Evolutionary conservation across 2,329 filamentous ascomycete species (phyloP).

Genomic region (Alternaria sp.): DNA sequence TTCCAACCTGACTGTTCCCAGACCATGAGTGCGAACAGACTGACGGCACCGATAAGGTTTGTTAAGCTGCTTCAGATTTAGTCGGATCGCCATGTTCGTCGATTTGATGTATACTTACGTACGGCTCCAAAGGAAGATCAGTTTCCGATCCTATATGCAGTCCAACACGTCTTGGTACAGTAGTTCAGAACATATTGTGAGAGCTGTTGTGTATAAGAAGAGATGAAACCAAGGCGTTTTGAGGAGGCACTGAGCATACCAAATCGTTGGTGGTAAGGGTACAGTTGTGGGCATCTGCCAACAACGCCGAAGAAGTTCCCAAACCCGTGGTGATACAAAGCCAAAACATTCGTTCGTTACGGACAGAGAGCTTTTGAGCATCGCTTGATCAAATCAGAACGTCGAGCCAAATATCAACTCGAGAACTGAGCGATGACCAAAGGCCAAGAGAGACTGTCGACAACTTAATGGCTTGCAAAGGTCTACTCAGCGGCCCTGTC

Average conservation of each 20-base stretch:
- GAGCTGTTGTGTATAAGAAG: neutral
- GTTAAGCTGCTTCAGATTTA: neutral
- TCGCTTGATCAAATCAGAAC: neutral
- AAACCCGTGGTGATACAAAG: neutral
- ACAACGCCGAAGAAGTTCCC: neutral
- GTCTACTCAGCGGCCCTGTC: slow-evolving; percentile 16
- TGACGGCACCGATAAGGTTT: neutral
- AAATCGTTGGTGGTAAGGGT: neutral
- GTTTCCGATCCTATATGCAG: neutral
- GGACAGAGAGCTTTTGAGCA: neutral
- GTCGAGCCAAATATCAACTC: neutral
- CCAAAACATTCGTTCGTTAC: neutral
- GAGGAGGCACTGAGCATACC: neutral
- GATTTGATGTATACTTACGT: neutral
- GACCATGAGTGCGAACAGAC: neutral
- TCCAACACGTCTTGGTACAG: neutral
- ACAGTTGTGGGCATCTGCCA: neutral
- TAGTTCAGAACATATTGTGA: neutral
- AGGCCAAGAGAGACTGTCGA: no score
- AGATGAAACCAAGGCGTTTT: neutral
- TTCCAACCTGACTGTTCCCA: neutral
- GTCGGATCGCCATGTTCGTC: neutral
- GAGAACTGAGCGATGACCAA: no score
- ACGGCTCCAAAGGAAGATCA: neutral
- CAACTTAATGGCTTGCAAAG: no score